phyloP scores from a whole-genome alignment of 1,139 yeast species.

The Diutina neorugosa region DNA sequence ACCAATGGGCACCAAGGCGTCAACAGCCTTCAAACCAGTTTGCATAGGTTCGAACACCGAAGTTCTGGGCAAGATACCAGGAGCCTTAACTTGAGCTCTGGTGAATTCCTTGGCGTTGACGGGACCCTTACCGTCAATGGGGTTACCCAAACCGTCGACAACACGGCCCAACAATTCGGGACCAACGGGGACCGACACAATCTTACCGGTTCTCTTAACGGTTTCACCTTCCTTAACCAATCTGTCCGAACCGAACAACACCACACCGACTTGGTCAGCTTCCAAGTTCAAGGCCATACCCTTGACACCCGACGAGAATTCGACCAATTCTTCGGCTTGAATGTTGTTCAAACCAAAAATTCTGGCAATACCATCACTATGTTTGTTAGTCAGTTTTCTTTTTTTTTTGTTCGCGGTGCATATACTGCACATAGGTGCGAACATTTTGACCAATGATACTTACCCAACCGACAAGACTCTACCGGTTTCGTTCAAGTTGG shows the following conservation, averaged over 20 bases:
- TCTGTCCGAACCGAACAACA: constrained; percentile 98
- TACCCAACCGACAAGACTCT: constrained; percentile 87
- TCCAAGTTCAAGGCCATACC: constrained; percentile 99
- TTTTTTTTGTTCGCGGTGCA: neutral
- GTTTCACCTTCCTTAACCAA: constrained; percentile 98
- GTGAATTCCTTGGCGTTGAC: constrained; percentile 73
- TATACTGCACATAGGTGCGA: neutral
- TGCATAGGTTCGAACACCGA: constrained; percentile 99
- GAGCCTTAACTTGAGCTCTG: constrained; percentile 99
- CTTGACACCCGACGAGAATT: constrained; percentile 98
- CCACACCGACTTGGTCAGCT: constrained; percentile 99
- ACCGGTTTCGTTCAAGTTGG: constrained; percentile 98
- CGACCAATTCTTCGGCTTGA: constrained; percentile 99
- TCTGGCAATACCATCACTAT: constrained; percentile 97
- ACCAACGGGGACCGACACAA: constrained; percentile 99
- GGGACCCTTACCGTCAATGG: constrained; percentile 99
- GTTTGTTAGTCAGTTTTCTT: neutral
- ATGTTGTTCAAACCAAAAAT: constrained; percentile 98
- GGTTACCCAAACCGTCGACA: constrained; percentile 98
- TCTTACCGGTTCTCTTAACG: constrained; percentile 99
- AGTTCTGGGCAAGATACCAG: constrained; percentile 99
- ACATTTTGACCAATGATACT: neutral
- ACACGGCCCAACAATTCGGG: constrained; percentile 98
- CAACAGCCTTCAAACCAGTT: constrained; percentile 99
- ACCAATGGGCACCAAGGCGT: constrained; percentile 98